Base-by-base conservation (phyloP, 2,329 filamentous ascomycete genomes). In the Ophidiomyces ophidiicola region DNA sequence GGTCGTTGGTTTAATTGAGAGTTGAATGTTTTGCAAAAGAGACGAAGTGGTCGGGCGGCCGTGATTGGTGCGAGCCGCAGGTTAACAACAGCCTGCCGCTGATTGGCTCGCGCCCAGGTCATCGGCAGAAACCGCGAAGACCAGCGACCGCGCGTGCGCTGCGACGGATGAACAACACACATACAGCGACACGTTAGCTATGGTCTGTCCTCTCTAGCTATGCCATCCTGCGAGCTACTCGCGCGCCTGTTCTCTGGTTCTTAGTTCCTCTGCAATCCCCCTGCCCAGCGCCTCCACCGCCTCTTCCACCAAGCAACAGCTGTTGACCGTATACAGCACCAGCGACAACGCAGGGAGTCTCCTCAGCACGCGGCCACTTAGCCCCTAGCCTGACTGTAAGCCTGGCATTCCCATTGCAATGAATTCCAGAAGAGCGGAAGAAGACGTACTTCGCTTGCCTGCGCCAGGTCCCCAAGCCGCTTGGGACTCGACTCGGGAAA, bases 331-430 rank as follows among this genome's bases (percentile, higher is more conserved):
- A 46, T 64, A 57, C 49, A 61, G 55, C 0, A 63, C 60, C 20
- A 67, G 45, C 4, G 62, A 60, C 12, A 64, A 42, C 5, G 59
- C 56, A 1, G 65, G 63, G 11, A 68, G 45, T 18, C 62, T 53
- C 17, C 62, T 53, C 18, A 68, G 50, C 1, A 55, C 61, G 15
- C 65, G 55, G 2, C 62, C 64, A 44, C 64, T 67, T 4, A 66
- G 49, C 8, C 57, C 61, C 48, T 58, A 18, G 15, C 25, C 10
- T 15, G 17, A 25, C 28, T 15, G 15, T 34, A 8, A 39, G 30
- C 6, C 6, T 11, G 5, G 19, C 14, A 32, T 25, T 8, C 18
- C n/a, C n/a, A n/a, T n/a, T n/a, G n/a, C n/a, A n/a, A n/a, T n/a
- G n/a, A n/a, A n/a, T 18, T 4, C 4, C 8, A 8, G 30, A 23